Evolutionary conservation across 768 basidiomycete genomes (phyloP).

Genomic region (Solioccasus polychromus): DNA sequence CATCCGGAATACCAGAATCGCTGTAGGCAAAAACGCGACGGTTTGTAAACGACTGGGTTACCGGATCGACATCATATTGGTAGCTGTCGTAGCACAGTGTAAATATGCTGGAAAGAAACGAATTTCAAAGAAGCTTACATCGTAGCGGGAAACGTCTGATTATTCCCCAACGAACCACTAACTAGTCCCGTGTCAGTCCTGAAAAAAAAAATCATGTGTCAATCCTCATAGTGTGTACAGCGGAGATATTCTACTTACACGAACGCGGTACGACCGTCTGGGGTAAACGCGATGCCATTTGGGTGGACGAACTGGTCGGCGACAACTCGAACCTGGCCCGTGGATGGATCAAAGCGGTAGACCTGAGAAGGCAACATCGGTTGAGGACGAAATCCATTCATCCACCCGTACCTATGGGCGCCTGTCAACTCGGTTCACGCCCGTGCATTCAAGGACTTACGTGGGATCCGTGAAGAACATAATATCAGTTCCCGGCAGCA

Average conservation of each 20-base stretch:
- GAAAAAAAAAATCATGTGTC: constrained; percentile 16
- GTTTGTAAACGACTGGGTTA: not conserved
- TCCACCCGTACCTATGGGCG: constrained; percentile 53
- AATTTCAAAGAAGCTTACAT: constrained; percentile 44
- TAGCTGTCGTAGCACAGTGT: not conserved
- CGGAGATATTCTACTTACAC: constrained; percentile 38
- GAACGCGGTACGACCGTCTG: constrained; percentile 62
- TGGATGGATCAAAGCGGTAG: constrained; percentile 49
- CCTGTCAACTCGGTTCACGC: not conserved
- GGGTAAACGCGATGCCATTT: constrained; percentile 75
- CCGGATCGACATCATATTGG: not conserved
- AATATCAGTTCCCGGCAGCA: constrained; percentile 62
- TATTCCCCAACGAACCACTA: constrained; percentile 44
- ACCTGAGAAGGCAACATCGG: constrained; percentile 43
- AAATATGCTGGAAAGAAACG: not conserved
- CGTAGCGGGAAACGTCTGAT: constrained; percentile 63
- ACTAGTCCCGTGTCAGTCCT: constrained; percentile 31
- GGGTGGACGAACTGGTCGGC: constrained; percentile 73
- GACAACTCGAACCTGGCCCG: constrained; percentile 40
- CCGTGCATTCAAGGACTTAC: not conserved
- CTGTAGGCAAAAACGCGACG: not conserved
- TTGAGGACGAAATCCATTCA: constrained; percentile 62
- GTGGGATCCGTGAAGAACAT: constrained; percentile 74
- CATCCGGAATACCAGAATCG: not conserved
- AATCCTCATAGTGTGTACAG: constrained; percentile 1